phyloP scores from a whole-genome alignment of 2,329 filamentous ascomycete genomes.

The Rutstroemia sp. region DNA sequence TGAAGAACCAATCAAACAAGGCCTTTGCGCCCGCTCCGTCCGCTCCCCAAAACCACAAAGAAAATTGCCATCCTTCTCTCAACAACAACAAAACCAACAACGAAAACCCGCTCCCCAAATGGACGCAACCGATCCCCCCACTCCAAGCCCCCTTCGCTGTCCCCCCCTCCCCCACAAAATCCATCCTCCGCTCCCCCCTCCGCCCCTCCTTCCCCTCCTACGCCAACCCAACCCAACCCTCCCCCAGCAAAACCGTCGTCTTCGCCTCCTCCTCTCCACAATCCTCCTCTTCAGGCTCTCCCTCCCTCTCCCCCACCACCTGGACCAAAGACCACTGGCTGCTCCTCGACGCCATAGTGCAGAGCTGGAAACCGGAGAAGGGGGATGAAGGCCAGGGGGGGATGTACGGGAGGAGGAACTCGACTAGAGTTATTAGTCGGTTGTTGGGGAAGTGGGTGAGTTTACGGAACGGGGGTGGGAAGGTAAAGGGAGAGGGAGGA shows the following conservation, averaged over 20 bases:
- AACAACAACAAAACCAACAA: background rate
- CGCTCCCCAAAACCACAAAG: background rate
- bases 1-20: background rate
- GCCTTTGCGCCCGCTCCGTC: no score
- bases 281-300: slow-evolving; percentile 14
- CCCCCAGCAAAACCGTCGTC: slow-evolving; percentile 25
- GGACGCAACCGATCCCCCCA: slow-evolving; percentile 17
- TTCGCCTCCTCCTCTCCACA: slow-evolving; percentile 29
- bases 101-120: slow-evolving; percentile 18
- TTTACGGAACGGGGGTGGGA: background rate
- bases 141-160: slow-evolving; percentile 8
- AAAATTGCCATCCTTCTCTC: no score
- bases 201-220: slow-evolving; percentile 13
- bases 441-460: slow-evolving; percentile 25
- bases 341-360: slow-evolving; percentile 24
- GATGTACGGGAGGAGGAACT: slow-evolving; percentile 18
- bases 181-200: slow-evolving; percentile 26
- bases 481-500: slow-evolving; percentile 4
- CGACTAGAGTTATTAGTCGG: slow-evolving; percentile 25
- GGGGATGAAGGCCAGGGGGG: slow-evolving; percentile 1
- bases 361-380: slow-evolving; percentile 24
- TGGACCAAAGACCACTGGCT: slow-evolving; percentile 29
- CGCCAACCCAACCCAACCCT: slow-evolving; percentile 4
- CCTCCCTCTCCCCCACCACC: slow-evolving; percentile 19
- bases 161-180: slow-evolving; percentile 25